phyloP scores from a whole-genome alignment of 164 flowering plant species.

The Chimonanthus salicifolius region DNA sequence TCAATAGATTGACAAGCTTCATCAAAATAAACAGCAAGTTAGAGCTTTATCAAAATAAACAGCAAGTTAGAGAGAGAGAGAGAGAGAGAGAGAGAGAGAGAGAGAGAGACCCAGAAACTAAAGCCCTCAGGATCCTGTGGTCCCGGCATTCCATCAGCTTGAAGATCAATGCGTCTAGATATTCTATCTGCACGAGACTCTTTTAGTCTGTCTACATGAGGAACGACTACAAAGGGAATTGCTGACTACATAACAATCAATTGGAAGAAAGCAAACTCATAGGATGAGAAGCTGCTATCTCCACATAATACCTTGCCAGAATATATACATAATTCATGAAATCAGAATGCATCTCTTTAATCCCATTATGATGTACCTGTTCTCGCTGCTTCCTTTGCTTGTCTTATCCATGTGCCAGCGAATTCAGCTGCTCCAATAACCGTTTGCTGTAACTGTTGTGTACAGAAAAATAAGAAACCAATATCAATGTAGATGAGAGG shows the following conservation, averaged over 20 bases:
- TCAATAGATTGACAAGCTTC: conserved; percentile 70
- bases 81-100: background rate
- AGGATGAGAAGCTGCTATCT: background rate
- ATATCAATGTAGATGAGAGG: too few relatives aligned
- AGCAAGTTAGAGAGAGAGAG: background rate
- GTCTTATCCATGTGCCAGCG: conserved; percentile 60
- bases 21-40: conserved; percentile 8
- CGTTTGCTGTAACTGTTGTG: conserved; percentile 58
- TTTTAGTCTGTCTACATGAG: background rate
- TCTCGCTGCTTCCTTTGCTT: conserved; percentile 59
- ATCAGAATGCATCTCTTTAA: background rate
- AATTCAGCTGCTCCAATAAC: conserved; percentile 57
- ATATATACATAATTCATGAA: background rate
- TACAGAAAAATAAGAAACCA: conserved; percentile 2
- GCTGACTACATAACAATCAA: too few relatives aligned
- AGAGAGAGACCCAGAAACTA: conserved; percentile 82
- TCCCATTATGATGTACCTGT: conserved; percentile 29
- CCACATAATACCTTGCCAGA: background rate
- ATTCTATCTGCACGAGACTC: conserved; percentile 44
- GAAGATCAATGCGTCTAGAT: conserved; percentile 42
- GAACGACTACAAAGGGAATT: background rate
- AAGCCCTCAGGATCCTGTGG: conserved; percentile 77
- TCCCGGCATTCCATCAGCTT: conserved; percentile 74
- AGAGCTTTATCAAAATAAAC: background rate
- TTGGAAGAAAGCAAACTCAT: too few relatives aligned